These are phyloP conservation scores for Gracilaria domingensis DNA, from an alignment of 23 red algal genomes.

Conservation along the genomic window DNA sequence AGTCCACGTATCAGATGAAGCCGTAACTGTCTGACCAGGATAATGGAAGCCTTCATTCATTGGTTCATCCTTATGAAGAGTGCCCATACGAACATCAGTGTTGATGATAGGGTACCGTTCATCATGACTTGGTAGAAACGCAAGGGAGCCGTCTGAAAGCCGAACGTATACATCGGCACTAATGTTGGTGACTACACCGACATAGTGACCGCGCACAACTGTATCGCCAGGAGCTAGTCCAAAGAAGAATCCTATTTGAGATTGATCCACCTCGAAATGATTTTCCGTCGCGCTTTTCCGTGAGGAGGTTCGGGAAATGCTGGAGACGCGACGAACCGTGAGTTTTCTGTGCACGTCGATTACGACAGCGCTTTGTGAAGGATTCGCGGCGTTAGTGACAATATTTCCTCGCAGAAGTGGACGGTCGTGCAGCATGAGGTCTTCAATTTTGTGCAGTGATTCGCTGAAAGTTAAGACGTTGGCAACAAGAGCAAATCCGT, in stretches of 20 bases:
- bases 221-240: slow-evolving; percentile 48
- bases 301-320: slow-evolving; percentile 14
- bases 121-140: slow-evolving; percentile 40
- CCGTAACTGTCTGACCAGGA: slow-evolving; percentile 54
- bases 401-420: slow-evolving; percentile 16
- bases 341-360: slow-evolving; percentile 45
- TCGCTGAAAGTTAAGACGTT: slow-evolving; percentile 13
- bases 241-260: slow-evolving; percentile 54
- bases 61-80: not conserved
- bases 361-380: slow-evolving; percentile 25
- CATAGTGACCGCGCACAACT: slow-evolving; percentile 37
- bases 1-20: slow-evolving; percentile 19
- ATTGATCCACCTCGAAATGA: slow-evolving; percentile 35
- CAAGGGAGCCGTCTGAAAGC: slow-evolving; percentile 42
- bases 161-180: slow-evolving; percentile 47
- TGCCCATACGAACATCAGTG: slow-evolving; percentile 18
- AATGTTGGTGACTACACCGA: slow-evolving; percentile 51
- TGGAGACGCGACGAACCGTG: slow-evolving; percentile 22
- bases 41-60: slow-evolving; percentile 54
- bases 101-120: slow-evolving; percentile 4
- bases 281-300: not conserved
- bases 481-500: slow-evolving; percentile 36
- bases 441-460: slow-evolving; percentile 6
- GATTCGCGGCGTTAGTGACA: not conserved
- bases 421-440: slow-evolving; percentile 49